These are phyloP conservation scores for Venturia pyrina DNA, from an alignment of 2,329 filamentous ascomycete species.

Conservation along the genomic window DNA sequence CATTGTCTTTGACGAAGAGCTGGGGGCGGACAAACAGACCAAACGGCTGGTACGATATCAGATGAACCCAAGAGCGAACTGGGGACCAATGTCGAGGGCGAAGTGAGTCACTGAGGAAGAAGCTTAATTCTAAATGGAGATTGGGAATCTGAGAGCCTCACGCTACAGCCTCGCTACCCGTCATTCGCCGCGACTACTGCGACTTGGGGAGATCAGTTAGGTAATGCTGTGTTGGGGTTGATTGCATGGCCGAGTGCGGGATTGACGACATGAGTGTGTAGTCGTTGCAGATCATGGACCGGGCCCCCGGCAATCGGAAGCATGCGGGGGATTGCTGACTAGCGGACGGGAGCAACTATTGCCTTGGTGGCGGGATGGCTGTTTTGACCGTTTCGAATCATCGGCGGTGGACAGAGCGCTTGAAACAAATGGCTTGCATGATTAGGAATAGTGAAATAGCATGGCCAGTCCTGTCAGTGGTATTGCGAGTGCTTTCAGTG, in stretches of 20 bases:
- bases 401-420: not conserved
- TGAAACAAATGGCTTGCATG: not conserved
- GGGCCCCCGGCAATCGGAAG: not conserved
- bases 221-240: not conserved
- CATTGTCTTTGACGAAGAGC: slow-evolving; percentile 68
- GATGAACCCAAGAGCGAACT: slow-evolving; percentile 80
- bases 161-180: not conserved
- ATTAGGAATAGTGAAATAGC: not conserved
- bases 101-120: slow-evolving; percentile 21
- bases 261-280: not conserved
- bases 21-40: slow-evolving; percentile 59
- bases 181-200: not conserved
- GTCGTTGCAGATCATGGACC: not conserved
- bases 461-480: no score
- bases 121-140: not conserved
- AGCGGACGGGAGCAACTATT: not conserved
- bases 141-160: not conserved
- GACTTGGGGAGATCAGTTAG: not conserved
- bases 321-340: not conserved
- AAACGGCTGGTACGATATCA: slow-evolving; percentile 78
- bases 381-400: not conserved
- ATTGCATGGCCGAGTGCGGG: not conserved
- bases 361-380: not conserved
- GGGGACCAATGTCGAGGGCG: slow-evolving; percentile 67
- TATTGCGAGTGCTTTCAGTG: no score